Conservation (phyloP, 768 basidiomycete genomes). For the Baorangia bicolor region DNA sequence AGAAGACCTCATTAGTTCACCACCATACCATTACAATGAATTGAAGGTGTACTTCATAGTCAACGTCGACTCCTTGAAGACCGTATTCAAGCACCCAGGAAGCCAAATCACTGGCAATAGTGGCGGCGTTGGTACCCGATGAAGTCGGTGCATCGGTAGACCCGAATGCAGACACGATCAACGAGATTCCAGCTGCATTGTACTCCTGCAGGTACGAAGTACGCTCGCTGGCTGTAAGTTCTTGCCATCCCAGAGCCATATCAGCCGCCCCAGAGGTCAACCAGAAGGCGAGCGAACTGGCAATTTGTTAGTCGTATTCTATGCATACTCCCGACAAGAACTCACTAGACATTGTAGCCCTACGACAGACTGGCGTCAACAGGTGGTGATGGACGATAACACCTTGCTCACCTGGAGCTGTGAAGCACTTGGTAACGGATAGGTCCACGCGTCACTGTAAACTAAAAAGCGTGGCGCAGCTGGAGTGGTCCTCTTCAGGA, state of each 20-base stretch:
- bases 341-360: slow-evolving; percentile 35
- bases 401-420: slow-evolving; percentile 38
- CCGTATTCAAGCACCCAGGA: slow-evolving; percentile 44
- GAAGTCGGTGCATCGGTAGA: slow-evolving; percentile 39
- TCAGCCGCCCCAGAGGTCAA: slow-evolving; percentile 41
- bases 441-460: slow-evolving; percentile 40
- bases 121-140: slow-evolving; percentile 36
- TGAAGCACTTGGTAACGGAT: slow-evolving; percentile 43
- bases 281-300: slow-evolving; percentile 40
- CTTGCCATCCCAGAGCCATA: slow-evolving; percentile 43
- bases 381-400: neutral
- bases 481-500: slow-evolving; percentile 20
- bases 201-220: slow-evolving; percentile 45
- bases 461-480: slow-evolving; percentile 49
- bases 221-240: slow-evolving; percentile 37
- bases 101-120: slow-evolving; percentile 40
- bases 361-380: slow-evolving; percentile 1
- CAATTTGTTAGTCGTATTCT: neutral
- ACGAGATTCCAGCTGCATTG: slow-evolving; percentile 50
- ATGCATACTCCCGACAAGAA: neutral
- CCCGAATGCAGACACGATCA: slow-evolving; percentile 56
- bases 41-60: slow-evolving; percentile 40
- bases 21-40: neutral
- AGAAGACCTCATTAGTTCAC: neutral
- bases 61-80: slow-evolving; percentile 52